Conservation (phyloP, 345 rosid species). For the Aegle marmelos region DNA sequence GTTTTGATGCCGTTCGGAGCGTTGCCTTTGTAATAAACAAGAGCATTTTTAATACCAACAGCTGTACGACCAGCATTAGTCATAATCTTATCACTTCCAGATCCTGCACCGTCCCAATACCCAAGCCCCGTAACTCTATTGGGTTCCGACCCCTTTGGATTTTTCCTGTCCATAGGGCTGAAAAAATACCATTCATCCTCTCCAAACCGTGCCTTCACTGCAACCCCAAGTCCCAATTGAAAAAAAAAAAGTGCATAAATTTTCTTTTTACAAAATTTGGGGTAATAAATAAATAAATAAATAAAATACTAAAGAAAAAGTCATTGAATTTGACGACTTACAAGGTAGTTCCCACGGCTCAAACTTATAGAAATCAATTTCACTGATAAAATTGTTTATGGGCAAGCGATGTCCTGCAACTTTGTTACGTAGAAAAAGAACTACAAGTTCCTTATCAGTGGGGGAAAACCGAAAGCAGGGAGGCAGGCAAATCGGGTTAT, state of each 20-base stretch:
- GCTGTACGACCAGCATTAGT: conserved; percentile 65
- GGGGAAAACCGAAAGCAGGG: conserved; percentile 97
- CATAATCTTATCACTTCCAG: conserved; percentile 85
- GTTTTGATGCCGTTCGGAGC: conserved; percentile 95
- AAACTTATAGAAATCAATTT: conserved; percentile 85
- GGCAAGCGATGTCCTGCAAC: conserved; percentile 75
- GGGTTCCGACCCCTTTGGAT: conserved; percentile 90
- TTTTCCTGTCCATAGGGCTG: conserved; percentile 36
- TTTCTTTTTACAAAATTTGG: not conserved
- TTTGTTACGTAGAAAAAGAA: conserved; percentile 74
- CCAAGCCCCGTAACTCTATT: conserved; percentile 92
- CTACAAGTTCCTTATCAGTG: conserved; percentile 90
- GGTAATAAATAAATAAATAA: not conserved
- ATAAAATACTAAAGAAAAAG: not conserved
- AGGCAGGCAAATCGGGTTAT: conserved; percentile 71
- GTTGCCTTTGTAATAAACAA: conserved; percentile 89
- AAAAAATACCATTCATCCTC: conserved; percentile 3
- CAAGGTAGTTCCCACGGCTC: conserved; percentile 90
- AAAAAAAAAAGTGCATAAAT: not conserved
- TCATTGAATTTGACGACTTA: conserved; percentile 26
- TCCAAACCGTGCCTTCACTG: conserved; percentile 87
- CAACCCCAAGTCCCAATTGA: not conserved
- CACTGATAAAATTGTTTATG: conserved; percentile 58
- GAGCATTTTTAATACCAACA: conserved; percentile 92
- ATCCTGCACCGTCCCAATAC: conserved; percentile 78